Conservation (phyloP, 2,329 filamentous ascomycete species). For the Gaeumannomyces tritici region DNA sequence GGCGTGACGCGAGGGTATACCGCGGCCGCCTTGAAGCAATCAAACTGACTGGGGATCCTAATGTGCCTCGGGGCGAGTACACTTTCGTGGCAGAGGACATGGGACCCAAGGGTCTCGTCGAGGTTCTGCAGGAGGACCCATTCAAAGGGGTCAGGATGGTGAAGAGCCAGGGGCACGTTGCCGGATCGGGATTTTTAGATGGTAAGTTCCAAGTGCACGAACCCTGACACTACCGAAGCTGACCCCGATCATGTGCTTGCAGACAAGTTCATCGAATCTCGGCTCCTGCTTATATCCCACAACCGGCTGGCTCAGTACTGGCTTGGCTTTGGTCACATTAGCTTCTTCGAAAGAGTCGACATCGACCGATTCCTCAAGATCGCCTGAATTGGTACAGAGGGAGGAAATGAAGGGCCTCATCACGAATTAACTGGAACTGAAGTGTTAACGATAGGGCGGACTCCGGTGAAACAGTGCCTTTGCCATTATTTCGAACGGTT, state of each 20-base stretch:
- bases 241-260: background rate
- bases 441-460: too few species aligned
- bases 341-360: slow-evolving; percentile 50
- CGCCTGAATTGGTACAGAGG: background rate
- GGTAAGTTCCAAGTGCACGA: slow-evolving; percentile 41
- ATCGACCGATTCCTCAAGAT: slow-evolving; percentile 36
- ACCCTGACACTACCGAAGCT: background rate
- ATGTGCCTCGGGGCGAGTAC: slow-evolving; percentile 78
- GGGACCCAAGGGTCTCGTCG: slow-evolving; percentile 53
- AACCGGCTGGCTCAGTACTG: slow-evolving; percentile 75
- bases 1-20: slow-evolving; percentile 39
- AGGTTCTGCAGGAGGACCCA: slow-evolving; percentile 52
- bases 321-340: slow-evolving; percentile 53
- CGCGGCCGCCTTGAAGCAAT: slow-evolving; percentile 68
- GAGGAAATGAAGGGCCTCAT: background rate
- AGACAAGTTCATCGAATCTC: slow-evolving; percentile 68
- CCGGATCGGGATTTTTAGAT: slow-evolving; percentile 57
- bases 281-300: slow-evolving; percentile 71
- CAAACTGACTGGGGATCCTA: slow-evolving; percentile 86
- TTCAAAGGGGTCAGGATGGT: slow-evolving; percentile 72
- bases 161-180: slow-evolving; percentile 67
- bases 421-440: too few species aligned
- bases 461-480: too few species aligned
- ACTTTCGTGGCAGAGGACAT: slow-evolving; percentile 77
- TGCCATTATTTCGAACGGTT: too few species aligned